Base-by-base conservation (phyloP, 1,139 yeast species). In the Scheffersomyces titani region DNA sequence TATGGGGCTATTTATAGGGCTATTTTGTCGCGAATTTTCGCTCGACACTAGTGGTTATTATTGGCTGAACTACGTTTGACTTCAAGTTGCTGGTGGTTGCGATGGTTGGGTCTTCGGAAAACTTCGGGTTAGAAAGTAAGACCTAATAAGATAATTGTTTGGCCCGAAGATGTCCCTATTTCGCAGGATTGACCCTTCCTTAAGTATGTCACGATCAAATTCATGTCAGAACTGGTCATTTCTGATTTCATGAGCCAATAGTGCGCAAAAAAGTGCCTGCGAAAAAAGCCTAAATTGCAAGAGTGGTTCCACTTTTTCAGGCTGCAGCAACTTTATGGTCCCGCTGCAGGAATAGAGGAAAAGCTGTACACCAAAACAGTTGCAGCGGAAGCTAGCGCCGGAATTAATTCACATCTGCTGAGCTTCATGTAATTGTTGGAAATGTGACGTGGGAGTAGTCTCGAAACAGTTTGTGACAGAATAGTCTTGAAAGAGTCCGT, bases 291-390 rank as follows among this genome's bases (percentile, higher is more conserved):
- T 46, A 46, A 9, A 16, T 22, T 46, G 49, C 49, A 40, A 49
- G 53, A 56, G 60, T 60, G 61, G 63, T 57, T 52, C 61, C 62
- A 61, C 62, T 60, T 57, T 58, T 51, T 48, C 45, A 19, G 46
- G 22, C 49, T 50, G 48, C 48, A 24, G 50, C 50, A 22, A 24
- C 9, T 24, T 11, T 24, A 6, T 24, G 9, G 4, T 7, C 40
- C 16, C 13, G 40, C 16, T 30, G 40, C 40, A 30, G 40, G 40
- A 30, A 16, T 11, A 16, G 13, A 11, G 40, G 40, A 30, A 30
- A 30, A 30, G 40, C 13, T 30, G 40, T 7, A 16, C 4, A 16
- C 24, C 24, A 22, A 30, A 30, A 13, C 24, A 6, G 5, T 30
- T 30, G 16, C 13, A 2, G 40, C 2, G 40, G 40, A 30, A 24